Conservation (phyloP, 768 basidiomycete genomes). For the Harrya chromipes region DNA sequence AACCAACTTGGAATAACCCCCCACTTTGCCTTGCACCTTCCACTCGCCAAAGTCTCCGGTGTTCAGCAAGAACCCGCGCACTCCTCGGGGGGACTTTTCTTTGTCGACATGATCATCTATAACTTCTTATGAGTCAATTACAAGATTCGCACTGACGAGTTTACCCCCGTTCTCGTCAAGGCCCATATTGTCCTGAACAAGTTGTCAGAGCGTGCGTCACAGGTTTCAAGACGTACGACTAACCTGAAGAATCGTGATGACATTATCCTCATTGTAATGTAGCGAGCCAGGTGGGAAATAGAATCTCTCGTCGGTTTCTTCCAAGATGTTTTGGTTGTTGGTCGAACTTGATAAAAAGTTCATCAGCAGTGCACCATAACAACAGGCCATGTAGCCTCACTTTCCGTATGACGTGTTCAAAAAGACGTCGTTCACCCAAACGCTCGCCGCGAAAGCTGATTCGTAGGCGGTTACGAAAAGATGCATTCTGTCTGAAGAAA, state of each 20-base stretch:
- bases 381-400: slow-evolving; percentile 36
- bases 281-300: slow-evolving; percentile 58
- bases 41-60: slow-evolving; percentile 57
- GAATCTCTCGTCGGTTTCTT: slow-evolving; percentile 68
- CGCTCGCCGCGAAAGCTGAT: slow-evolving; percentile 72
- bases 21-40: slow-evolving; percentile 75
- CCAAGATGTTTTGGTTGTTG: slow-evolving; percentile 56
- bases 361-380: not conserved
- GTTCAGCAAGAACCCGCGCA: slow-evolving; percentile 73
- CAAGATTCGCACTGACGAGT: slow-evolving; percentile 7
- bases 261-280: slow-evolving; percentile 55
- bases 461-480: not conserved
- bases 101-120: slow-evolving; percentile 42
- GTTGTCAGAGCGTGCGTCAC: slow-evolving; percentile 1
- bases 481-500: not conserved
- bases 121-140: slow-evolving; percentile 1
- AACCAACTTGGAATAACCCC: slow-evolving; percentile 61
- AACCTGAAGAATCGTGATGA: slow-evolving; percentile 76
- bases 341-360: slow-evolving; percentile 44
- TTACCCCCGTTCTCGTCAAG: slow-evolving; percentile 59
- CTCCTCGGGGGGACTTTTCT: slow-evolving; percentile 72
- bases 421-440: slow-evolving; percentile 76
- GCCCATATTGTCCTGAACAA: slow-evolving; percentile 72
- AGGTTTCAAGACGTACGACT: slow-evolving; percentile 5
- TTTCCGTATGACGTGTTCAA: slow-evolving; percentile 72